Conservation (phyloP, 2,329 filamentous ascomycete species). For the Fusarium sp. region DNA sequence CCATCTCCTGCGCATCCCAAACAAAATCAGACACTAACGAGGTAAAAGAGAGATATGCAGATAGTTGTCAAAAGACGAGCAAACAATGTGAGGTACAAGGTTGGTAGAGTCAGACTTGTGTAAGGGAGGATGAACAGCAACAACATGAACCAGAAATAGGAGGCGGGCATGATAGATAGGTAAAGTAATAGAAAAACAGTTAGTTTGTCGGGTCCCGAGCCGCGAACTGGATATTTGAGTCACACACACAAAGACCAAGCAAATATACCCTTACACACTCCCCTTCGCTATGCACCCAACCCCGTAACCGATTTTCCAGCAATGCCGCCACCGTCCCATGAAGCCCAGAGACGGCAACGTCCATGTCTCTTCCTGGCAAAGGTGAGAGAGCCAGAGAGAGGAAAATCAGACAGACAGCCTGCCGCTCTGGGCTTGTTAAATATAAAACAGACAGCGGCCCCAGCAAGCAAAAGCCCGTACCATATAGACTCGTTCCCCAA, state of each 20-base stretch:
- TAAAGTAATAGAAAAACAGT: constrained; percentile 37
- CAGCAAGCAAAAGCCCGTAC: constrained; percentile 47
- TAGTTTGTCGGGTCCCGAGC: constrained; percentile 39
- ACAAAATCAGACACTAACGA: constrained; percentile 28
- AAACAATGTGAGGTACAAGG: constrained; percentile 24
- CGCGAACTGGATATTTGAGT: constrained; percentile 46
- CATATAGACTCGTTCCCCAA: constrained; percentile 45
- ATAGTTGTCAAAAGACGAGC: constrained; percentile 21
- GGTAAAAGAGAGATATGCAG: constrained; percentile 28
- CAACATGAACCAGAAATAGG: constrained; percentile 27
- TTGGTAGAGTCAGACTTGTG: constrained; percentile 18
- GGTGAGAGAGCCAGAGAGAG: not conserved
- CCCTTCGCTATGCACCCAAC: constrained; percentile 56
- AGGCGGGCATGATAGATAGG: constrained; percentile 30
- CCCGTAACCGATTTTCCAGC: constrained; percentile 54
- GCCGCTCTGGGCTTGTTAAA: constrained; percentile 45
- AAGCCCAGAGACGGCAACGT: constrained; percentile 16
- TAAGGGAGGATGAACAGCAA: constrained; percentile 18
- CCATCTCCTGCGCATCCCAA: constrained; percentile 43
- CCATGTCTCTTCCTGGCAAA: constrained; percentile 1
- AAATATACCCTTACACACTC: constrained; percentile 54
- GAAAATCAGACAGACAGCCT: constrained; percentile 9
- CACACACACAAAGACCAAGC: constrained; percentile 52
- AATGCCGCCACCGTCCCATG: constrained; percentile 47
- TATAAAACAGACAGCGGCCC: constrained; percentile 45